These are phyloP conservation scores for Corniculantispora saksenae DNA, from an alignment of 2,329 filamentous ascomycete species.

Conservation along the genomic window DNA sequence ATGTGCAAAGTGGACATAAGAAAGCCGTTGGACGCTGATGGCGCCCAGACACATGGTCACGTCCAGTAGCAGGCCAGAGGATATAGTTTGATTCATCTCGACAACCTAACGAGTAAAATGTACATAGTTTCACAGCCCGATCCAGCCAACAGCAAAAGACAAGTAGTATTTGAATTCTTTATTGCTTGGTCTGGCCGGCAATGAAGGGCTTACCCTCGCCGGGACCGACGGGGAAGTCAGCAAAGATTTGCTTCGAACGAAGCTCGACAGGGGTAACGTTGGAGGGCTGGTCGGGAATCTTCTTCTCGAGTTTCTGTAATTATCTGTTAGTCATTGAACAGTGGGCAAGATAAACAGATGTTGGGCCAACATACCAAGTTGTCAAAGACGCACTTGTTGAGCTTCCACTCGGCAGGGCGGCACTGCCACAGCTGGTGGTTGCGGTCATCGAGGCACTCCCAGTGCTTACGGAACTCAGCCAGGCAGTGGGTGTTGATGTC, in stretches of 20 bases:
- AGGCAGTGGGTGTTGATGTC: constrained; percentile 97
- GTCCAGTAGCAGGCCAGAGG: background rate
- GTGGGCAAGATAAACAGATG: background rate
- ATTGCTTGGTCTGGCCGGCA: constrained; percentile 37
- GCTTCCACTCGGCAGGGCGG: constrained; percentile 78
- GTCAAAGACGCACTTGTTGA: constrained; percentile 95
- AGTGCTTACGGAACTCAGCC: constrained; percentile 87
- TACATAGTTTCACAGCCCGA: constrained; percentile 14
- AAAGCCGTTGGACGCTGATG: too few relatives aligned
- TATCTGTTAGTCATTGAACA: background rate
- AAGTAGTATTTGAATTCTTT: constrained; percentile 26
- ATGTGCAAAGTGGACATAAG: too few relatives aligned
- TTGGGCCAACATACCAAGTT: constrained; percentile 71
- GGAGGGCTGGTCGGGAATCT: constrained; percentile 71
- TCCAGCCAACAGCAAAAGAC: constrained; percentile 5
- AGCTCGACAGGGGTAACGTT: constrained; percentile 74
- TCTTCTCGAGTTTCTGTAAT: constrained; percentile 74
- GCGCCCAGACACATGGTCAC: background rate
- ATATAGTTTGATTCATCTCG: constrained; percentile 14
- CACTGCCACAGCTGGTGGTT: constrained; percentile 99
- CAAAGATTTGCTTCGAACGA: constrained; percentile 63
- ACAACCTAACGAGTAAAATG: constrained; percentile 17
- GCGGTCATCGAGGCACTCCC: constrained; percentile 93
- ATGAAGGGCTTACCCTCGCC: constrained; percentile 46
- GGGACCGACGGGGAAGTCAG: constrained; percentile 50